Conservation (phyloP, 805 yeast species). For the Candida railenensis region DNA sequence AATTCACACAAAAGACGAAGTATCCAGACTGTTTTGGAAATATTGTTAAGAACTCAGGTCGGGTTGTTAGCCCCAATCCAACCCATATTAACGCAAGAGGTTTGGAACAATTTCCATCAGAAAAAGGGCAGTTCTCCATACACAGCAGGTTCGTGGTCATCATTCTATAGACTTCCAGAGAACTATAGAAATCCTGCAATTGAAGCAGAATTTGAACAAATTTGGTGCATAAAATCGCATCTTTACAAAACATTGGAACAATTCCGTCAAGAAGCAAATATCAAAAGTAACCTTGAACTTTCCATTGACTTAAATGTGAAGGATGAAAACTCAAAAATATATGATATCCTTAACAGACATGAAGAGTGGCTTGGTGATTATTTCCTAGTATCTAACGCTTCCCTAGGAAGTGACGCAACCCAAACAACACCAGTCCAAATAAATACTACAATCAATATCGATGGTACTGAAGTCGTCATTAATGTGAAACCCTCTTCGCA, state of each 20-base stretch:
- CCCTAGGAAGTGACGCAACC: slow-evolving; percentile 20
- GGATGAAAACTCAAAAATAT: slow-evolving; percentile 10
- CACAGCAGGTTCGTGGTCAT: slow-evolving; percentile 36
- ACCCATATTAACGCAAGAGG: slow-evolving; percentile 86
- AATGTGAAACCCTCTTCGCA: slow-evolving; percentile 45
- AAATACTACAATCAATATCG: slow-evolving; percentile 7
- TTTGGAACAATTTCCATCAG: slow-evolving; percentile 58
- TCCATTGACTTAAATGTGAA: slow-evolving; percentile 36
- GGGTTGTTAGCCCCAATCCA: slow-evolving; percentile 74
- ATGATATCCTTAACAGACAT: slow-evolving; percentile 20
- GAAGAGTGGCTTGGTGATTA: slow-evolving; percentile 35
- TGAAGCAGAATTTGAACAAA: slow-evolving; percentile 41
- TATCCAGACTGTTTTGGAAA: slow-evolving; percentile 64
- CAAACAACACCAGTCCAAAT: neutral
- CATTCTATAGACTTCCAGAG: slow-evolving; percentile 29
- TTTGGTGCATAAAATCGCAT: slow-evolving; percentile 49
- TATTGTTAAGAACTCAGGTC: slow-evolving; percentile 60
- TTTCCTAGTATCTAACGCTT: slow-evolving; percentile 63
- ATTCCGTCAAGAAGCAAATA: slow-evolving; percentile 52
- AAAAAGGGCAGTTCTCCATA: slow-evolving; percentile 42
- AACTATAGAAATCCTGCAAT: slow-evolving; percentile 31
- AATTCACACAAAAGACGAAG: slow-evolving; percentile 52
- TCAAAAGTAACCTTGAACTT: slow-evolving; percentile 61
- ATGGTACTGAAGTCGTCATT: slow-evolving; percentile 23
- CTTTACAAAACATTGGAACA: slow-evolving; percentile 54